Evolutionary conservation across 2,329 filamentous ascomycete species (phyloP).

Genomic region (Fusarium odoratissimum): DNA sequence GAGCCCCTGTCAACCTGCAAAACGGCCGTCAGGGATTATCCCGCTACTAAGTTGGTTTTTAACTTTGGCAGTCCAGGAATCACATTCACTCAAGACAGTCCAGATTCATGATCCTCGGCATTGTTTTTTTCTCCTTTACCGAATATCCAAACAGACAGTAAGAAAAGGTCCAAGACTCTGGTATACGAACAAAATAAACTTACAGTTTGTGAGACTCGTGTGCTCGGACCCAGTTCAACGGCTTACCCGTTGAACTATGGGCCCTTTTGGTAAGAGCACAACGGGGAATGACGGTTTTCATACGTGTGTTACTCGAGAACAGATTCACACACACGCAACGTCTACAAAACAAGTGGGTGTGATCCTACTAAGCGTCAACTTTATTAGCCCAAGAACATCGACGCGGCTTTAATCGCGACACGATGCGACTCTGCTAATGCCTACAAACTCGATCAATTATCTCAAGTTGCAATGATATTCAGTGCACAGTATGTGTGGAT

Average conservation of each 20-base stretch:
- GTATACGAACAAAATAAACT: slow-evolving; percentile 4
- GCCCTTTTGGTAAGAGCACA: slow-evolving; percentile 13
- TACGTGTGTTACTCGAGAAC: slow-evolving; percentile 31
- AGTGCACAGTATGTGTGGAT: slow-evolving; percentile 14
- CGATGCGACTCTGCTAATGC: slow-evolving; percentile 19
- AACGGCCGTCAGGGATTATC: slow-evolving; percentile 37
- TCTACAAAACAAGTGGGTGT: slow-evolving; percentile 23
- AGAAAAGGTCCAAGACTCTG: slow-evolving; percentile 28
- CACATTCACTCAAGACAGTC: not conserved
- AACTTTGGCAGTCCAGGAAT: slow-evolving; percentile 27
- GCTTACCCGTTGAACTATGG: slow-evolving; percentile 13
- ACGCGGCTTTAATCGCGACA: slow-evolving; percentile 17
- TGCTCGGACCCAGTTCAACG: slow-evolving; percentile 26
- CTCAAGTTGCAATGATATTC: slow-evolving; percentile 2
- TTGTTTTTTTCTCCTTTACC: not conserved
- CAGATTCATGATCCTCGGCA: not conserved
- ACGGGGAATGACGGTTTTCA: slow-evolving; percentile 32
- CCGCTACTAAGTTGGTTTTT: slow-evolving; percentile 16
- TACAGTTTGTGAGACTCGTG: slow-evolving; percentile 17
- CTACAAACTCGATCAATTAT: slow-evolving; percentile 17
- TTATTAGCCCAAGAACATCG: slow-evolving; percentile 13
- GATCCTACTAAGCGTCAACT: not conserved
- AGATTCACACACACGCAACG: slow-evolving; percentile 15
- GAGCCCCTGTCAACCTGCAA: slow-evolving; percentile 23
- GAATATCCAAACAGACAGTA: slow-evolving; percentile 15